Evolutionary conservation across 106 monocot species (phyloP), one percentile per base, ranked within the genome.

Genomic region (Allium cepa): DNA sequence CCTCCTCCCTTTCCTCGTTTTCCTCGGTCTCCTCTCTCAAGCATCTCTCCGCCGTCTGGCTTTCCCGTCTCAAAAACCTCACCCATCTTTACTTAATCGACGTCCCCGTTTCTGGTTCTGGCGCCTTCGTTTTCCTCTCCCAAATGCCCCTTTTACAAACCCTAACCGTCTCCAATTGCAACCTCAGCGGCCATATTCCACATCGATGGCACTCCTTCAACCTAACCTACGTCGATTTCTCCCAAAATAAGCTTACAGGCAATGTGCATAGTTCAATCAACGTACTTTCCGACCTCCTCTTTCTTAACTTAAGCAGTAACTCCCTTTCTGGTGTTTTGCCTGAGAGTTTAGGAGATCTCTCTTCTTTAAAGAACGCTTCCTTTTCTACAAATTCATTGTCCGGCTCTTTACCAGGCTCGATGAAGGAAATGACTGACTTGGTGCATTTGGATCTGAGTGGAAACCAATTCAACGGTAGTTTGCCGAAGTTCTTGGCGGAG

Each of bases 391-490:
- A 96, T 69, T 69, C 83, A 1, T 17, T 94, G 17, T 85, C 80
- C 22, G 94, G 94, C 11, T 48, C 80, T 8, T 62, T 94, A 28
- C 94, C 94, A 9, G 77, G 79, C 26, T 49, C 81, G 5, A 22
- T 95, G 11, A 55, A 82, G 11, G 62, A 74, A 62, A 68, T 96
- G 62, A 61, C 91, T 9, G 72, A 72, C 46, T 78, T 96, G 10
- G 75, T 63, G 55, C 84, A 84, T 67, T 81, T 96, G 66, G 88
- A 96, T 73, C 82, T 91, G 9, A 82, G 91, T 78, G 79, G 74
- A 16, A 91, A 96, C 74, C 85, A 69, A 77, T 69, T 96, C 80
- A 91, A 91, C 14, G 88, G 91, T 8, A 88, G 69, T 64, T 17
- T 96, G 26, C 96, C 96, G 11, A 27, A 11, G 59, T 92, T 80